phyloP scores from a whole-genome alignment of 1,139 yeast species.

The Chernovozyma aurita region DNA sequence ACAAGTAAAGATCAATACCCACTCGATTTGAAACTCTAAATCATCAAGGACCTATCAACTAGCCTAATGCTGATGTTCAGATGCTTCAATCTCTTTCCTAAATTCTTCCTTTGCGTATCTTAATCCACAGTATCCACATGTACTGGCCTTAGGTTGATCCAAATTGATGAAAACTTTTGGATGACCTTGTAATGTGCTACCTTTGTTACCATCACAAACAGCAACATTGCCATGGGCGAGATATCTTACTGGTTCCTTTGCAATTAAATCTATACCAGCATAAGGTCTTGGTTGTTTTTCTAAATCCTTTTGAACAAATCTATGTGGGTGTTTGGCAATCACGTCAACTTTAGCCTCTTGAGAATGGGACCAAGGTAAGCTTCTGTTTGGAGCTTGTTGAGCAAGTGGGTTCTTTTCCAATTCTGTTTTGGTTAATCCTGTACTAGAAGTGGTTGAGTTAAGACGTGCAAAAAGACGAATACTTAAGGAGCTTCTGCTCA shows the following conservation, averaged over 20 bases:
- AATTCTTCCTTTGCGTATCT: conserved; percentile 55
- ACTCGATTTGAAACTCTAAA: too few species aligned
- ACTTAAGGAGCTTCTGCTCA: conserved; percentile 7
- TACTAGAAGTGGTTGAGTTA: conserved; percentile 15
- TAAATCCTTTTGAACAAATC: conserved; percentile 72
- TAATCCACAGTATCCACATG: conserved; percentile 80
- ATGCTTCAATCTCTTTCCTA: conserved; percentile 34
- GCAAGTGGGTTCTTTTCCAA: conserved; percentile 31
- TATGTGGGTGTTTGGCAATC: conserved; percentile 48
- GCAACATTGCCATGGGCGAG: conserved; percentile 58
- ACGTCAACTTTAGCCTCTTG: conserved; percentile 64
- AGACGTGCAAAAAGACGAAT: conserved; percentile 11
- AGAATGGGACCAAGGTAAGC: conserved; percentile 63
- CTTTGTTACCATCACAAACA: conserved; percentile 81
- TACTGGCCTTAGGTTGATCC: conserved; percentile 66
- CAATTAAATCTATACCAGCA: conserved; percentile 81
- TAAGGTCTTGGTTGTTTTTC: conserved; percentile 70
- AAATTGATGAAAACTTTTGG: conserved; percentile 80
- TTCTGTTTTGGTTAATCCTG: conserved; percentile 38
- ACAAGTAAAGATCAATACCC: too few species aligned
- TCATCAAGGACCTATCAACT: too few species aligned
- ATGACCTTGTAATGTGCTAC: conserved; percentile 69
- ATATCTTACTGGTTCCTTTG: conserved; percentile 67
- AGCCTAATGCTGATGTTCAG: conserved; percentile 2
- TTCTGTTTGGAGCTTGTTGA: conserved; percentile 74